Conservation (phyloP, 805 yeast species). For the Blastobotrys muscicola region DNA sequence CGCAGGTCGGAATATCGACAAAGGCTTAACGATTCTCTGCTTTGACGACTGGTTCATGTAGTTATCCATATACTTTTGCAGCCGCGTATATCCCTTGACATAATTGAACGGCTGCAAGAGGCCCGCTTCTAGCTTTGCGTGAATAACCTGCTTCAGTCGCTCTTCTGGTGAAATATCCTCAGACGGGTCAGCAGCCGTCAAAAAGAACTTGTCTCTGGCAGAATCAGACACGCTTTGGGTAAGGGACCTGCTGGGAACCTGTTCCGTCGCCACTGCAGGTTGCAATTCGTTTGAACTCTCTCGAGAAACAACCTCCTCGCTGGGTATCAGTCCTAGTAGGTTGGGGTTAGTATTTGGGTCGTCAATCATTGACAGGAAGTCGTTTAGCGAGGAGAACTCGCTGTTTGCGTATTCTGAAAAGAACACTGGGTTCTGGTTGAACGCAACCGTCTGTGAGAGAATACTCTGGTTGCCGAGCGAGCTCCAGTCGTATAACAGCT, state of each 20-base stretch:
- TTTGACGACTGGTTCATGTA: constrained; percentile 79
- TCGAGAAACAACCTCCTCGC: neutral
- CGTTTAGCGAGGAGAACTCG: constrained; percentile 82
- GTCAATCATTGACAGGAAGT: constrained; percentile 81
- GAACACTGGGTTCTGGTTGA: constrained; percentile 48
- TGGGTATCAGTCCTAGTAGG: constrained; percentile 2
- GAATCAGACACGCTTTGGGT: constrained; percentile 23
- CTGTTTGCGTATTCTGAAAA: constrained; percentile 88
- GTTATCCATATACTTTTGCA: constrained; percentile 86
- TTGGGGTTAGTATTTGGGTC: constrained; percentile 38
- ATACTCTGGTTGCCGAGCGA: constrained; percentile 15
- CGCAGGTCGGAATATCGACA: constrained; percentile 81
- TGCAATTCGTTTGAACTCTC: neutral
- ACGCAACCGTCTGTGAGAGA: constrained; percentile 13
- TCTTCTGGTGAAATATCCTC: constrained; percentile 92
- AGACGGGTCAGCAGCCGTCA: constrained; percentile 96
- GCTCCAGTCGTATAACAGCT: constrained; percentile 9
- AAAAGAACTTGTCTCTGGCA: constrained; percentile 84
- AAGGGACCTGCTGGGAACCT: neutral
- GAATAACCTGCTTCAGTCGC: constrained; percentile 82
- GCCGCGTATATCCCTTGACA: constrained; percentile 84
- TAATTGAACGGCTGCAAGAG: constrained; percentile 85
- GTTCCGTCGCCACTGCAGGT: constrained; percentile 3
- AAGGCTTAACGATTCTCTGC: constrained; percentile 76
- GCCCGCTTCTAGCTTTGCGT: constrained; percentile 92